Percentiles rank a stretch among this genome's conserved stretches.
phyloP scores from a whole-genome alignment of 2,329 filamentous ascomycete species.

The Ophiostoma quercus region DNA sequence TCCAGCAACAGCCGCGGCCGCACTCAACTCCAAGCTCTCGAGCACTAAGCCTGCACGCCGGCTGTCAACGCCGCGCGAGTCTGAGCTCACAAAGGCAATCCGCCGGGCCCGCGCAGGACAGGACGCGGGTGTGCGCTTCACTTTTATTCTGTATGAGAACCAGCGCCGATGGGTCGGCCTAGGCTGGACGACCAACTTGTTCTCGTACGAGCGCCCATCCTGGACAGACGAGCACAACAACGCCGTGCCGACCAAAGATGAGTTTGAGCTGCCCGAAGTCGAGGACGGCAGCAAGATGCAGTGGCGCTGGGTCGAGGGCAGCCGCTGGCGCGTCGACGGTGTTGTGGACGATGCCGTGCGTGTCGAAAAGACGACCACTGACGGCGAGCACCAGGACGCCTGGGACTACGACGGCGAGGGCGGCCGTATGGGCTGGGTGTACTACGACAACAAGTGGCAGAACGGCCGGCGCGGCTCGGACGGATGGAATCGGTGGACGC shows the following conservation, averaged over 20 bases:
- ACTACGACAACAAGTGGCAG: constrained; percentile 98
- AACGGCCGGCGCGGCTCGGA: constrained; percentile 78
- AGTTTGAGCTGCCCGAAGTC: constrained; percentile 57
- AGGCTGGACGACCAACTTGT: constrained; percentile 87
- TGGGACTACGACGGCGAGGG: constrained; percentile 54
- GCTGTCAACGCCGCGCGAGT: constrained; percentile 39
- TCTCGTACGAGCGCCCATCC: constrained; percentile 80
- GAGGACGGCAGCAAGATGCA: constrained; percentile 54
- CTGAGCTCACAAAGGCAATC: constrained; percentile 45
- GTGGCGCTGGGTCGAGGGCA: constrained; percentile 76
- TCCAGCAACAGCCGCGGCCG: constrained; percentile 24
- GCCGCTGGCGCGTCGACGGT: constrained; percentile 82
- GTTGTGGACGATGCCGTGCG: constrained; percentile 49
- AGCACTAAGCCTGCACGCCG: constrained; percentile 29
- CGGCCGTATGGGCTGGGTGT: constrained; percentile 80
- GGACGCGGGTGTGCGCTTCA: constrained; percentile 84
- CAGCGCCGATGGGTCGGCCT: constrained; percentile 91
- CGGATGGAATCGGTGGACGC: constrained; percentile 90
- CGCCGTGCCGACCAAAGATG: constrained; percentile 66
- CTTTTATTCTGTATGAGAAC: constrained; percentile 94
- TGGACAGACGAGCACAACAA: constrained; percentile 98
- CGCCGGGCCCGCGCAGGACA: constrained; percentile 38
- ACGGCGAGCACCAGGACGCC: constrained; percentile 37
- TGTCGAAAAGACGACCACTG: constrained; percentile 25
- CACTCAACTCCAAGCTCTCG: constrained; percentile 29